Evolutionary conservation across 768 basidiomycete genomes (phyloP).

Genomic region (Tricholoma saponaceum): DNA sequence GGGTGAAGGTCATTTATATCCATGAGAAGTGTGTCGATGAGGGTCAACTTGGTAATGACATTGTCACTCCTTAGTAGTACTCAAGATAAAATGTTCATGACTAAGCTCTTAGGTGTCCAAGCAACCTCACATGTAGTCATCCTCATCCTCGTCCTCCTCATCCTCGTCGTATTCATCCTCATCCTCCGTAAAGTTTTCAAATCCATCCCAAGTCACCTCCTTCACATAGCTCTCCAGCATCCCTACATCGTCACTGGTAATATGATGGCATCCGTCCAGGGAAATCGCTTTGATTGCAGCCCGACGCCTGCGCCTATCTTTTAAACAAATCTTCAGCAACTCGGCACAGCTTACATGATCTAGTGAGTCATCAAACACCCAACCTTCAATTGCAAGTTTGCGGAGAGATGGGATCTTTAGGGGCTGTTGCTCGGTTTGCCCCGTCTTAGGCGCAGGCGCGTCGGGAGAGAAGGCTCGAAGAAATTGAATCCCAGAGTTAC

Average conservation of each 20-base stretch:
- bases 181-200: background rate
- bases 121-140: background rate
- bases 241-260: background rate
- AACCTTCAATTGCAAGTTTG: background rate
- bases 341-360: background rate
- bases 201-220: background rate
- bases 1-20: constrained; percentile 68
- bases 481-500: background rate
- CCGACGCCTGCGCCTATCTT: background rate
- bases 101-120: too few species aligned
- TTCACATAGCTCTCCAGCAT: background rate
- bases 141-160: background rate
- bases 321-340: background rate
- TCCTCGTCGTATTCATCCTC: background rate
- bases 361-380: background rate
- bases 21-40: constrained; percentile 23
- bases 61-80: too few species aligned
- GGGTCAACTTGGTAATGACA: constrained; percentile 4
- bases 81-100: too few species aligned
- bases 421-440: background rate
- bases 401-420: background rate
- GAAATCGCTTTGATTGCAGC: background rate
- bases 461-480: background rate
- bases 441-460: background rate
- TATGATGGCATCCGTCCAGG: background rate